Evolutionary conservation across 2,329 filamentous ascomycete species (phyloP), one percentile per base, ranked within the genome.

Genomic region (Tolypocladium nubicola): DNA sequence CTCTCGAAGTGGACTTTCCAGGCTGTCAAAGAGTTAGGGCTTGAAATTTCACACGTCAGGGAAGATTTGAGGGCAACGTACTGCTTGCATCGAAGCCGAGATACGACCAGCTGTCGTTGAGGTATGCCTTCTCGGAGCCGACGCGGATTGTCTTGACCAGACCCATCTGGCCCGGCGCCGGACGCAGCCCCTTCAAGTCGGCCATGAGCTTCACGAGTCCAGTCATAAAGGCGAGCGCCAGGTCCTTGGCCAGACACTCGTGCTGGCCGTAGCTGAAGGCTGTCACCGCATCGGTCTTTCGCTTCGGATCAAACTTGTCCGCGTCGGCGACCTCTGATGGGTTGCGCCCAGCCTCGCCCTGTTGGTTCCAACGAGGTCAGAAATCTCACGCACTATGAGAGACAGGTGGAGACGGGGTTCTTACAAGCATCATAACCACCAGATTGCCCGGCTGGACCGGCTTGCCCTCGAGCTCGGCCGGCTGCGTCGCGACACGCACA

Each of bases 41-140:
- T 8, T 5, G 8, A 19, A 7, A 40, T 9, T 40, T 2, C 1
- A 40, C 7, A 16, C 11, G n/a, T n/a, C 4, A 14, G 11, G 5
- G 35, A 5, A 37, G 35, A 37, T 14, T 13, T 4, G 35, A 37
- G 35, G 35, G 35, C 16, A 43, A 70, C 73, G 72, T 73, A 79
- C 76, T 77, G 59, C 71, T 76, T 2, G 74, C 71, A 59, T 78
- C 74, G 16, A 73, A 72, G 38, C 67, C 67, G 19, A 79, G 69
- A 52, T 73, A 74, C 1, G 75, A 77, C 73, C 77, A 79, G 61
- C 72, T 76, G 52, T 79, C 76, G 57, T 77, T 77, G 23, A 78
- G 69, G 56, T 76, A 79, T 10, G 68, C 70, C 61, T 72, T 73
- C 60, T 76, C 70, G 0, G 66, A 62, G 11, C 68, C 71, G 19